These are phyloP conservation scores for Lotus japonicus DNA, from an alignment of 306 rosid species.

Conservation along the genomic window DNA sequence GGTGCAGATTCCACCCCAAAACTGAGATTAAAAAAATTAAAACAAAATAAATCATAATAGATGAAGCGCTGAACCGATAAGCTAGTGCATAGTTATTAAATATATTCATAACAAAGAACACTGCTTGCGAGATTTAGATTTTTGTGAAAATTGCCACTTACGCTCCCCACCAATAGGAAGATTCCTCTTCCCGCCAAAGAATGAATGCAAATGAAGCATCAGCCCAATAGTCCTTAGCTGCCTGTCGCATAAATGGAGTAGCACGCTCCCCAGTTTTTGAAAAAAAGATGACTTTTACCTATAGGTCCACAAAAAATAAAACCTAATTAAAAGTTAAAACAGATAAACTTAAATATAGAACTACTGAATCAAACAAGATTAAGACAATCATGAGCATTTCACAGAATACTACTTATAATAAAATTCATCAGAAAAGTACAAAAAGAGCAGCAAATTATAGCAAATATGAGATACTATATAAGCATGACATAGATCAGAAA, in stretches of 20 bases:
- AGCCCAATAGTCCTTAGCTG: conserved; percentile 65
- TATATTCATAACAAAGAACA: conserved; percentile 1
- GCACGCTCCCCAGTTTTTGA: conserved; percentile 83
- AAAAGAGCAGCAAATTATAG: not conserved
- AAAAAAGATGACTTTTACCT: conserved; percentile 83
- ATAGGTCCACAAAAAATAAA: conserved; percentile 17
- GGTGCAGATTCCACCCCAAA: conserved; percentile 92
- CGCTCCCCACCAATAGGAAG: conserved; percentile 76
- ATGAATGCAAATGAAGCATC: conserved; percentile 83
- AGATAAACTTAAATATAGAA: conserved; percentile 9
- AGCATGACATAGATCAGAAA: not conserved
- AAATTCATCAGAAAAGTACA: not conserved
- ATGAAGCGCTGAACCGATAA: conserved; percentile 11
- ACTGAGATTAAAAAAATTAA: conserved; percentile 39
- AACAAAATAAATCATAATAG: not conserved
- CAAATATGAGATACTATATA: not conserved
- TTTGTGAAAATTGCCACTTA: conserved; percentile 35
- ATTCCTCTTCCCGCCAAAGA: conserved; percentile 84
- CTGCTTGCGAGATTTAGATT: not conserved
- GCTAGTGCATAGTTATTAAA: not conserved
- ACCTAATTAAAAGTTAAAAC: conserved; percentile 11
- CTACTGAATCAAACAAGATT: not conserved
- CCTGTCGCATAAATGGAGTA: conserved; percentile 69
- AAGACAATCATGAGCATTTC: not conserved
- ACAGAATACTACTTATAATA: not conserved